These are phyloP conservation scores for Apiotrichum akiyoshidainum DNA, from an alignment of 1,284 basidiomycete genomes.

Conservation along the genomic window DNA sequence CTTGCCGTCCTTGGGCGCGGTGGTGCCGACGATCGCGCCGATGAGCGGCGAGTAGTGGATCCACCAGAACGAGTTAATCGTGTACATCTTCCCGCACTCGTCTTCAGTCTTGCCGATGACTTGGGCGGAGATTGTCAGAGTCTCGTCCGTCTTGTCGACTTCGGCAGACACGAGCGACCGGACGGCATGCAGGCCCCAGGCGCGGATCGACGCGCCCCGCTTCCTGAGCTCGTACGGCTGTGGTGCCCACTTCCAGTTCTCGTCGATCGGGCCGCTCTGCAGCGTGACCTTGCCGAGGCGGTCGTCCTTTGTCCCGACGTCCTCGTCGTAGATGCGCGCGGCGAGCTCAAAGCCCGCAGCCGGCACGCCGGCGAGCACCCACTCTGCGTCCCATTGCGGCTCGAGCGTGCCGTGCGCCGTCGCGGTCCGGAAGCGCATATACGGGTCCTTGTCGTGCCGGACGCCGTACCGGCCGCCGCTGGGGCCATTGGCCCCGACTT, in stretches of 20 bases:
- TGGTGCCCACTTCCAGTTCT: conserved; percentile 18
- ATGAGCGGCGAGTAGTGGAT: conserved; percentile 47
- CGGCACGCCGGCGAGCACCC: conserved; percentile 55
- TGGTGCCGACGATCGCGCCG: conserved; percentile 39
- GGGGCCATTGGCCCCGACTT: conserved; percentile 13
- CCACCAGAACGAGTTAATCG: conserved; percentile 51
- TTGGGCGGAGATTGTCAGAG: conserved; percentile 39
- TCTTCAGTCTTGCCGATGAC: conserved; percentile 50
- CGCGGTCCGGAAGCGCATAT: conserved; percentile 50
- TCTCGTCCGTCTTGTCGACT: conserved; percentile 11
- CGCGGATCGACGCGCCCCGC: conserved; percentile 46
- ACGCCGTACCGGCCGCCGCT: neutral
- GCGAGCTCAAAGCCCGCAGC: conserved; percentile 49
- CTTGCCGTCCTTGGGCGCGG: conserved; percentile 27
- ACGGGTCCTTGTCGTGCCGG: conserved; percentile 35
- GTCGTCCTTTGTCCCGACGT: conserved; percentile 54
- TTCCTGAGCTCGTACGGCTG: conserved; percentile 44
- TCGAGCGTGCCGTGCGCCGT: conserved; percentile 50
- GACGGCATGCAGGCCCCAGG: conserved; percentile 23
- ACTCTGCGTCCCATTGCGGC: conserved; percentile 52
- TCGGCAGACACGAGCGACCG: neutral
- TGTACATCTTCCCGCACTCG: conserved; percentile 51
- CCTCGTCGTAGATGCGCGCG: conserved; percentile 53
- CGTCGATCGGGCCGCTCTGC: conserved; percentile 28
- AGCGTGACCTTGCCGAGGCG: conserved; percentile 50